phyloP scores from a whole-genome alignment of 345 rosid species.

The Boechera divaricarpa region DNA sequence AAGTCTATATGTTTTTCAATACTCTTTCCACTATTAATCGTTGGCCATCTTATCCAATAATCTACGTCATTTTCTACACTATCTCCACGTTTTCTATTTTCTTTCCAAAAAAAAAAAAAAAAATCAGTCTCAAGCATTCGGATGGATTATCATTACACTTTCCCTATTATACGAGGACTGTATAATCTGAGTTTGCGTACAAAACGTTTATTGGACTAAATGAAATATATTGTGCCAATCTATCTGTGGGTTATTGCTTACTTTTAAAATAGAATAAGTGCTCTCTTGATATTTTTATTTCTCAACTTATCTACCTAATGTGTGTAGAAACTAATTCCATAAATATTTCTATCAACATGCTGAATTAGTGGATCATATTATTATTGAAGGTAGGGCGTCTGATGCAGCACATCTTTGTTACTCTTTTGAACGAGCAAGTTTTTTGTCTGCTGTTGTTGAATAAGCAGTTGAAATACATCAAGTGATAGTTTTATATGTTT shows the following conservation, averaged over 20 bases:
- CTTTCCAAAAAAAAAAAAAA: background rate
- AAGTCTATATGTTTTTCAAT: constrained; percentile 6
- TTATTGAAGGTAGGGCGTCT: background rate
- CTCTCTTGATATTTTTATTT: background rate
- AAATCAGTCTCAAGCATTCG: constrained; percentile 20
- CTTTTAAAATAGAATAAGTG: background rate
- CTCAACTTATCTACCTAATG: constrained; percentile 20
- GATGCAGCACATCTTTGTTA: constrained; percentile 1
- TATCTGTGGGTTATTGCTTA: background rate
- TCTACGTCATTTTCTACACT: constrained; percentile 10
- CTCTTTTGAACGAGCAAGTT: background rate
- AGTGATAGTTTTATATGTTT: constrained; percentile 5
- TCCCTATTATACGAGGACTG: background rate
- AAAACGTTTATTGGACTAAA: constrained; percentile 16
- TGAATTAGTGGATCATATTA: background rate
- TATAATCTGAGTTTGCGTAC: constrained; percentile 5
- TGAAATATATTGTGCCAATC: background rate
- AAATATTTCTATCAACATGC: background rate
- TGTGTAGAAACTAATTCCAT: background rate
- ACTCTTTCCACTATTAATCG: constrained; percentile 1
- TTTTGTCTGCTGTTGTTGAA: background rate
- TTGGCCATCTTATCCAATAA: constrained; percentile 38
- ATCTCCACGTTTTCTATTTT: constrained; percentile 15
- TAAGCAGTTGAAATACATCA: background rate
- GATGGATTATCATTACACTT: background rate